Conservation (phyloP, 805 yeast species). For the Candida vaughaniae region DNA sequence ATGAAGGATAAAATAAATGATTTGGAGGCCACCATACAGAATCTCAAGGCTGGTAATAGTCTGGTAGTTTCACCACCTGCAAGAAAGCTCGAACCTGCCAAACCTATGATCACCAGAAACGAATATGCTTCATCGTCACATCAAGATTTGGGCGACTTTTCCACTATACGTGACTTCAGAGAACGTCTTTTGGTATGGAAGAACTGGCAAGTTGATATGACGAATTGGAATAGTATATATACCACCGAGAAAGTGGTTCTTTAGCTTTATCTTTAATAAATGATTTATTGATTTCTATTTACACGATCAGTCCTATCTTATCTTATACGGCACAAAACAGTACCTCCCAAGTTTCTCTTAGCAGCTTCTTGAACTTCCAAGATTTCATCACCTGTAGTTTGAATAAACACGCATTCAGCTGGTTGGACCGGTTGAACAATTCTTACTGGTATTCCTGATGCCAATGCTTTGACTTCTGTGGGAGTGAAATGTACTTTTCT, state of each 20-base stretch:
- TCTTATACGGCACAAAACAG: conserved; percentile 76
- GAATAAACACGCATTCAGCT: conserved; percentile 81
- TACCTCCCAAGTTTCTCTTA: conserved; percentile 65
- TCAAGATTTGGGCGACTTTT: conserved; percentile 17
- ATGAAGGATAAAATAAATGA: conserved; percentile 32
- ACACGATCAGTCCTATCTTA: conserved; percentile 19
- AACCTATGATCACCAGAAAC: conserved; percentile 28
- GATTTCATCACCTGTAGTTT: conserved; percentile 45
- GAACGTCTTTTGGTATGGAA: conserved; percentile 71
- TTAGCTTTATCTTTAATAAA: conserved; percentile 11
- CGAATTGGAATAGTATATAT: conserved; percentile 72
- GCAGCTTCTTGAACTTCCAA: conserved; percentile 87
- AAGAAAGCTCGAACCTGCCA: conserved; percentile 22
- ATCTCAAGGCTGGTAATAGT: conserved; percentile 6
- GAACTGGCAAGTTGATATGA: conserved; percentile 86
- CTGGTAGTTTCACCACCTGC: conserved; percentile 4
- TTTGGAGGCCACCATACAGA: conserved; percentile 23
- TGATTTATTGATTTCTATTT: conserved; percentile 8
- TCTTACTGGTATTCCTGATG: conserved; percentile 74
- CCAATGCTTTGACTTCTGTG: conserved; percentile 67
- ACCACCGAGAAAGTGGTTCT: conserved; percentile 34
- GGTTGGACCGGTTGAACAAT: conserved; percentile 79
- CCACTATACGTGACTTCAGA: conserved; percentile 48
- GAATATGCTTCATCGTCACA: conserved; percentile 29
- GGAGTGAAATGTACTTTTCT: conserved; percentile 63